Evolutionary conservation across 2,329 filamentous ascomycete species (phyloP), one percentile per base, ranked within the genome.

Genomic region (Aquanectria penicillioides): DNA sequence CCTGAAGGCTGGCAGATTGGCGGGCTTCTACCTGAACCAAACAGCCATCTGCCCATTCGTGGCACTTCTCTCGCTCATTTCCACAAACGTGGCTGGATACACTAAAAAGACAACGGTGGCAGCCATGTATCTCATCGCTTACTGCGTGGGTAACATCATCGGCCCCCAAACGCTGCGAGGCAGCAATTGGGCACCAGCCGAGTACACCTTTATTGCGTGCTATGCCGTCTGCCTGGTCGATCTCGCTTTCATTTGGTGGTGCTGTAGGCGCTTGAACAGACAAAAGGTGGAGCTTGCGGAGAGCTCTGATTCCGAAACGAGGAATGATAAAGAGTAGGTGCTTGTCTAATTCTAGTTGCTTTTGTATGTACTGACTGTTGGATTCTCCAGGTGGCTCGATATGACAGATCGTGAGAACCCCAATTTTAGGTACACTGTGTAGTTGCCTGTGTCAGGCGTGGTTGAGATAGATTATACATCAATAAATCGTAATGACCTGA

Each of bases 61-160:
- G 25, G 10, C 31, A 5, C n/a, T 48, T 23, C 11, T 36, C n/a
- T 48, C 44, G 3, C 13, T 48, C 3, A 17, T 37, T 15, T 48
- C 44, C 3, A 36, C 18, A 9, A 48, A 48, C 13, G 20, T 48
- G 11, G 44, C 18, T 9, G 44, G 44, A 1, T 48, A 25, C 13
- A 48, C 44, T 13, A 48, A 36, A 11, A 48, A 48, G 20, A 25
- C 44, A 2, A 48, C 44, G 12, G 44, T 36, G n/a, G n/a, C n/a
- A n/a, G n/a, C n/a, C n/a, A n/a, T n/a, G n/a, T n/a, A n/a, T n/a
- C n/a, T n/a, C n/a, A n/a, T n/a, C n/a, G n/a, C 6, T 33, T 33
- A 33, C 31, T 13, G 31, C 15, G 31, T 33, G 31, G 31, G 31
- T 33, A 33, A 33, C 31, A 33, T 33, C 31, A 33, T 33, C 15